Evolutionary conservation across 2,329 filamentous ascomycete species (phyloP).

Genomic region (Fusarium sterilihyphosum): DNA sequence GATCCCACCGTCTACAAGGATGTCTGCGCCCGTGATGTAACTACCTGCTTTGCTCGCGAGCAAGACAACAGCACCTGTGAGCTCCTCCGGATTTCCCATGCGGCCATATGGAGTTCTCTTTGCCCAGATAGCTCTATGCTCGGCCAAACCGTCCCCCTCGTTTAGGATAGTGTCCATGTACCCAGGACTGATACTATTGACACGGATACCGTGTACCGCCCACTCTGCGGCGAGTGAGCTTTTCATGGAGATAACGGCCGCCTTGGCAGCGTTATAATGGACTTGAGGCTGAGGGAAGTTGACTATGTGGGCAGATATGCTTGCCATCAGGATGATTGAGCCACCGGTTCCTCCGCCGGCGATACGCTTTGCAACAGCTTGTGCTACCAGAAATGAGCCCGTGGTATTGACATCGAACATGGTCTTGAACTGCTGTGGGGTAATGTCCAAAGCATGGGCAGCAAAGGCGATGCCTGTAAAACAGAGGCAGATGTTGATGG

Average conservation of each 20-base stretch:
- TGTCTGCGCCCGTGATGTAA: conserved; percentile 14
- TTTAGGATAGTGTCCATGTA: conserved; percentile 22
- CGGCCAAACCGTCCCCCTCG: conserved; percentile 10
- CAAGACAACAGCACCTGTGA: conserved; percentile 5
- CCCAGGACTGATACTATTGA: conserved; percentile 16
- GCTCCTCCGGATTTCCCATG: conserved; percentile 13
- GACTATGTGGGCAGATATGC: conserved; percentile 73
- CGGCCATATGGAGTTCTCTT: conserved; percentile 7
- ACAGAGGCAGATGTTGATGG: conserved; percentile 7
- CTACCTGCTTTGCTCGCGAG: conserved; percentile 19
- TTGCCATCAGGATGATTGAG: conserved; percentile 72
- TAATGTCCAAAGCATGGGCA: conserved; percentile 68
- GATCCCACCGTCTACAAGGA: conserved; percentile 15
- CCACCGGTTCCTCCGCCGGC: conserved; percentile 59
- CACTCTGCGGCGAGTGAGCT: conserved; percentile 14
- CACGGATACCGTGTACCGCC: conserved; percentile 7
- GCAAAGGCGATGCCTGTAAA: conserved; percentile 41
- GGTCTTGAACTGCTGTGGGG: conserved; percentile 67
- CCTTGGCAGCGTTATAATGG: conserved; percentile 69
- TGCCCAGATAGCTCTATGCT: conserved; percentile 12
- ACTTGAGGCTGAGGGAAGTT: conserved; percentile 79
- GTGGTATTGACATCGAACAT: conserved; percentile 78
- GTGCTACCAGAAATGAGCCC: conserved; percentile 75
- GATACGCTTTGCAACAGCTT: conserved; percentile 61
- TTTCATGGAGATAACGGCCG: conserved; percentile 7